phyloP scores from a whole-genome alignment of 2,329 filamentous ascomycete species.

The Pseudogymnoascus sp. region DNA sequence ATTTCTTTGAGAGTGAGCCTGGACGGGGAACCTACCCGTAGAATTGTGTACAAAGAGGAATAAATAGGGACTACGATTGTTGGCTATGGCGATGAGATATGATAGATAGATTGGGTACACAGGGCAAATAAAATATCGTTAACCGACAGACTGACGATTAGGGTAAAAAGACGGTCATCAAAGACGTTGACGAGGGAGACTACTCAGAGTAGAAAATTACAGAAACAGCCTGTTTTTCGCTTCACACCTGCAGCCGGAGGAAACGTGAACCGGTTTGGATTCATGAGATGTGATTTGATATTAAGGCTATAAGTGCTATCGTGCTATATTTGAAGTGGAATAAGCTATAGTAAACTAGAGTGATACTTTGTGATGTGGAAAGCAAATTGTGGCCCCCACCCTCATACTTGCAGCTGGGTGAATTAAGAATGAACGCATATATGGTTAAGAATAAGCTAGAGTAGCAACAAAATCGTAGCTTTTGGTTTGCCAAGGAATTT shows the following conservation, averaged over 20 bases:
- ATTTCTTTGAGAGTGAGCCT: conserved; percentile 19
- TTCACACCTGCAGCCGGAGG: background rate
- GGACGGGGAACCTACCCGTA: conserved; percentile 17
- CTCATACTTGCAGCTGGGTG: no score
- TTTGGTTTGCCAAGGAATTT: background rate
- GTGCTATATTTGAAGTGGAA: no score
- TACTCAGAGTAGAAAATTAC: background rate
- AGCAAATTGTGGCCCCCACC: no score
- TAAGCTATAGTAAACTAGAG: no score
- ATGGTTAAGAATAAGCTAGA: background rate
- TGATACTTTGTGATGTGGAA: no score
- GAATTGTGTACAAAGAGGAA: background rate
- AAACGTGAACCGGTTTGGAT: background rate
- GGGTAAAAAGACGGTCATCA: background rate
- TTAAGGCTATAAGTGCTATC: no score
- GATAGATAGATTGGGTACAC: background rate
- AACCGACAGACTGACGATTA: background rate
- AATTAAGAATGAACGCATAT: background rate
- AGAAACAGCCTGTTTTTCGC: background rate
- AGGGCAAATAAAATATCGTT: background rate
- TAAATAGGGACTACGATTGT: no score
- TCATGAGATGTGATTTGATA: background rate
- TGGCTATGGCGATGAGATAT: background rate
- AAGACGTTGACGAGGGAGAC: background rate
- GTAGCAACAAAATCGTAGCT: background rate